phyloP scores from a whole-genome alignment of 2,329 filamentous ascomycete genomes.

The Botrytis tulipae region DNA sequence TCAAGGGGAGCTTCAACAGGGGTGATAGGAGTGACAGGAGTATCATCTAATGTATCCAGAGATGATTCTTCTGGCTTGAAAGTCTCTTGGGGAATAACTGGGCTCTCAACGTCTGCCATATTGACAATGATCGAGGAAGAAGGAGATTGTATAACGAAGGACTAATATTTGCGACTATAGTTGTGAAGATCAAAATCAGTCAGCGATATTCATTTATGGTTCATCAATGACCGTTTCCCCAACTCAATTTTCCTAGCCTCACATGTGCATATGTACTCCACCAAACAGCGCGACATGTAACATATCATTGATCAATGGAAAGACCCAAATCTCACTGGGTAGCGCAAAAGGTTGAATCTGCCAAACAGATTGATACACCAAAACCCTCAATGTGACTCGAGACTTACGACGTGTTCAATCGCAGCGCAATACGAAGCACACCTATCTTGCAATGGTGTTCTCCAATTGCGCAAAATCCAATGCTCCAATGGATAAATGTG shows the following conservation, averaged over 20 bases:
- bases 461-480: slow-evolving; percentile 8
- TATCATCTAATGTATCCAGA: slow-evolving; percentile 5
- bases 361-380: slow-evolving; percentile 8
- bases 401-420: slow-evolving; percentile 21
- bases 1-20: slow-evolving; percentile 6
- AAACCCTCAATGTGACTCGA: slow-evolving; percentile 13
- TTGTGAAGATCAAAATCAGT: slow-evolving; percentile 8
- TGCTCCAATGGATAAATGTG: slow-evolving; percentile 1
- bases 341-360: slow-evolving; percentile 11
- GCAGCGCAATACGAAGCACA: slow-evolving; percentile 1
- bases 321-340: slow-evolving; percentile 8
- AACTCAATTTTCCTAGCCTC: slow-evolving; percentile 8
- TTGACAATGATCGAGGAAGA: slow-evolving; percentile 11
- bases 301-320: slow-evolving; percentile 15
- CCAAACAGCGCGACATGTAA: slow-evolving; percentile 16
- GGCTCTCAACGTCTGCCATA: slow-evolving; percentile 20
- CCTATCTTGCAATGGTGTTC: not conserved
- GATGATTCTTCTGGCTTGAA: not conserved
- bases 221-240: slow-evolving; percentile 10
- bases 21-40: slow-evolving; percentile 3
- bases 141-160: slow-evolving; percentile 15
- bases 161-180: slow-evolving; percentile 18
- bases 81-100: not conserved
- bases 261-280: slow-evolving; percentile 17
- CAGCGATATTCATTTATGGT: slow-evolving; percentile 16